Conservation (phyloP, 192 early-diverging fungal species). For the Coemansia pectinata region DNA sequence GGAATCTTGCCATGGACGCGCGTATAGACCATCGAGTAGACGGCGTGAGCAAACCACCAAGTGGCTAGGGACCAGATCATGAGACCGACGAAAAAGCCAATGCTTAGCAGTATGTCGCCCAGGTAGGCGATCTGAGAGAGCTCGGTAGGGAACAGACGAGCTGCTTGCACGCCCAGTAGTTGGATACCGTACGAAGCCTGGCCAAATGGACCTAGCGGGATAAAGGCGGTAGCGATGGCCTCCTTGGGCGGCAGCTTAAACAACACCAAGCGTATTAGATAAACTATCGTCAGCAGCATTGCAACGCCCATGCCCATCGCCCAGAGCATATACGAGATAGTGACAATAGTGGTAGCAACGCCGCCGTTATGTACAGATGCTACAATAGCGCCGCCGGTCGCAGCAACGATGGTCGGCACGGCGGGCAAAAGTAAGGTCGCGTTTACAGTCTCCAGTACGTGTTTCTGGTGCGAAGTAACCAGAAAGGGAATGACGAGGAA, state of each 20-base stretch:
- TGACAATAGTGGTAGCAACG: constrained; percentile 25
- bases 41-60: constrained; percentile 55
- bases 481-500: constrained; percentile 48
- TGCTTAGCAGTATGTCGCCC: constrained; percentile 28
- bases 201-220: constrained; percentile 58
- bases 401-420: constrained; percentile 55
- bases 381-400: constrained; percentile 43
- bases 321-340: constrained; percentile 53
- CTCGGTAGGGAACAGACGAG: constrained; percentile 28
- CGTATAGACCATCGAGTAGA: constrained; percentile 37
- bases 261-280: constrained; percentile 50
- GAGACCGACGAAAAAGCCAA: constrained; percentile 40
- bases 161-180: constrained; percentile 42
- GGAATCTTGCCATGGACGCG: constrained; percentile 31
- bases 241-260: constrained; percentile 57
- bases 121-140: constrained; percentile 30
- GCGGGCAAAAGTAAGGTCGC: constrained; percentile 56
- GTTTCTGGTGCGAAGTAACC: constrained; percentile 46
- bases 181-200: constrained; percentile 57
- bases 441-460: constrained; percentile 45
- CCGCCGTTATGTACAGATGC: constrained; percentile 19
- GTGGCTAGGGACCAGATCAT: constrained; percentile 52
- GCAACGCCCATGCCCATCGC: constrained; percentile 53
- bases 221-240: constrained; percentile 52
- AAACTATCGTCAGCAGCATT: constrained; percentile 50